Conservation (phyloP, 805 yeast species). For the Myxozyma sirexii region DNA sequence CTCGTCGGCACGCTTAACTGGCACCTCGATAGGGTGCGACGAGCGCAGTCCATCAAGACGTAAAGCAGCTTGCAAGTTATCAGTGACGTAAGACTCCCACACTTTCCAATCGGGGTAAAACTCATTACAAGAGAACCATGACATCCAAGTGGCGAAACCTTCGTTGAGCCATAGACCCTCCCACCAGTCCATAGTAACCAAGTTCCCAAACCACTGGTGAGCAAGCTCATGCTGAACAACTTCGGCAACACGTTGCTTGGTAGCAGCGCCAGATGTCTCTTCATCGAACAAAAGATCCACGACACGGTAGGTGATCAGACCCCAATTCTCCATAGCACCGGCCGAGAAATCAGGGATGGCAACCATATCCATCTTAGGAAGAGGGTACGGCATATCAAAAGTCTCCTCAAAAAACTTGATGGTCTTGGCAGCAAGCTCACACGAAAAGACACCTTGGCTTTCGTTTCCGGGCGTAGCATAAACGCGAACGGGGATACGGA, state of each 20-base stretch:
- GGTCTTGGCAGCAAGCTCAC: constrained; percentile 65
- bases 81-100: constrained; percentile 77
- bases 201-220: constrained; percentile 90
- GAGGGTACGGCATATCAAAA: constrained; percentile 72
- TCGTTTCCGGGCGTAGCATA: constrained; percentile 71
- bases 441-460: constrained; percentile 62
- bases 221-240: constrained; percentile 88
- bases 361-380: constrained; percentile 78
- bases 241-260: constrained; percentile 65
- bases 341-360: constrained; percentile 81
- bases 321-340: constrained; percentile 94
- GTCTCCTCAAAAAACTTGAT: constrained; percentile 65
- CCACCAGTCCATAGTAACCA: constrained; percentile 94
- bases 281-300: constrained; percentile 69
- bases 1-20: constrained; percentile 75
- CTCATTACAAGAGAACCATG: constrained; percentile 78
- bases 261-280: constrained; percentile 59
- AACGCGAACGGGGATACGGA: constrained; percentile 67
- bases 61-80: constrained; percentile 71
- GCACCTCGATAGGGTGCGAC: constrained; percentile 85
- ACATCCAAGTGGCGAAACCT: constrained; percentile 91
- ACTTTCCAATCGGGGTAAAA: constrained; percentile 85
- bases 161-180: constrained; percentile 87
- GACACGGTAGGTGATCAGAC: constrained; percentile 69
- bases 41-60: constrained; percentile 73